A percentile compares a stretch with the other conserved stretches of the same genome.
Conservation (phyloP, 1,284 basidiomycete genomes). For the Irpex sp. region DNA sequence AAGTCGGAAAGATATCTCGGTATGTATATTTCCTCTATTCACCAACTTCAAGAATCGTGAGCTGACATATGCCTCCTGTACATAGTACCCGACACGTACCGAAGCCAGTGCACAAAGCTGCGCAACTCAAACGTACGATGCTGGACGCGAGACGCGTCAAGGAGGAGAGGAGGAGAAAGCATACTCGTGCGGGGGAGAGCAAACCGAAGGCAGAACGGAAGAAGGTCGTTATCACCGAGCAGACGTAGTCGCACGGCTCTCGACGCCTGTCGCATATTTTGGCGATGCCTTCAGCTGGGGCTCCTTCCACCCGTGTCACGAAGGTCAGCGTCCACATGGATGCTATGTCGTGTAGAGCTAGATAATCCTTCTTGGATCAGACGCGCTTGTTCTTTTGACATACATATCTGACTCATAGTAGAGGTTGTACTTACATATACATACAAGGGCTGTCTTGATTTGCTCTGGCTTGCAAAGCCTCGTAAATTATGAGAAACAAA, state of each 20-base stretch:
- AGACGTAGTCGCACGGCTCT: constrained; percentile 40
- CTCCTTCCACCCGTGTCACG: no score
- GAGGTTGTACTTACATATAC: no score
- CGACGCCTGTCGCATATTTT: no score
- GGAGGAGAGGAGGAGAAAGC: constrained; percentile 90
- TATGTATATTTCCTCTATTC: constrained; percentile 31
- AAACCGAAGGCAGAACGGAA: constrained; percentile 94
- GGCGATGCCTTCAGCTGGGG: no score
- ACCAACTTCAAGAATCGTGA: neutral
- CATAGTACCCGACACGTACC: constrained; percentile 83
- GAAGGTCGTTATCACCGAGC: constrained; percentile 78
- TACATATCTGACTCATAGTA: no score
- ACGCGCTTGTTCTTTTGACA: no score
- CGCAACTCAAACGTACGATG: constrained; percentile 91
- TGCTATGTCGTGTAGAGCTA: no score
- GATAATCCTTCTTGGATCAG: no score
- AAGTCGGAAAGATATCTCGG: constrained; percentile 83
- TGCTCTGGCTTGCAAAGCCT: no score
- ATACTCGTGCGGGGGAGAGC: constrained; percentile 78
- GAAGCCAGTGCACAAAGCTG: constrained; percentile 85
- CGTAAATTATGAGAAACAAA: no score
- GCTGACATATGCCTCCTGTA: neutral
- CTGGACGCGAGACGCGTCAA: constrained; percentile 87
- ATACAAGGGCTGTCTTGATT: no score
- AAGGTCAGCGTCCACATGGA: no score